Base-by-base conservation (phyloP, 2,329 filamentous ascomycete species). In the Gnomoniopsis smithogilvyi region DNA sequence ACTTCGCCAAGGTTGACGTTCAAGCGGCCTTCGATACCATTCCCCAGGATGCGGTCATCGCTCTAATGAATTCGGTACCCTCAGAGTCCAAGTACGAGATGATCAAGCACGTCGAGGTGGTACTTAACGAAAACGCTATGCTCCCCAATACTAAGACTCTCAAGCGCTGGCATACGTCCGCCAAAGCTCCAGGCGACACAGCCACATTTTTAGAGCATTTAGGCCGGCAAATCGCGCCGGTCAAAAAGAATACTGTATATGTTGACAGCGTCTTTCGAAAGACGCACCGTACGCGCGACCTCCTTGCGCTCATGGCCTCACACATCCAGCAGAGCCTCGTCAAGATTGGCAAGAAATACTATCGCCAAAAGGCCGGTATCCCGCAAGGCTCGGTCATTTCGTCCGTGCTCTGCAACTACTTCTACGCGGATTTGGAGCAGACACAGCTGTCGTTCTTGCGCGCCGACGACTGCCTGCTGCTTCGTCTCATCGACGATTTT, bases 11-110 rank as follows among this genome's bases (percentile, higher is more conserved):
- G 70, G 79, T 96, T 14, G 95, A 99, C 68, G 93, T 99, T 21
- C 85, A 91, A 69, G 86, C 91, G 2, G 96, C 94, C 66, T 99
- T 97, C 70, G 95, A 99, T 72, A 96, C 90, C 0, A 97, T 99
- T 48, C 95, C 95, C 0, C 95, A 98, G 70, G 74, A 82, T 26
- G 84, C 85, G 1, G 78, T 98, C 19, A 69, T 97, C 36, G 70
- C 78, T 24, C 77, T 98, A 26, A 82, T 96, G 63, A 72, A 64
- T 59, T 86, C 69, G 54, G 85, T 82, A 64, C 84, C 72, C 63
- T 76, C 75, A 14, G 76, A 89, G 59, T 73, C 80, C 3, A 75
- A 77, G 22, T 99, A 99, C 69, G 80, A 81, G 8, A 81, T 96
- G 51, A 81, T 81, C 8, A 92, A 87, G 64, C 88, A 97, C 67